Conservation (phyloP, 164 flowering plant genomes). For the Cinnamomum micranthum region DNA sequence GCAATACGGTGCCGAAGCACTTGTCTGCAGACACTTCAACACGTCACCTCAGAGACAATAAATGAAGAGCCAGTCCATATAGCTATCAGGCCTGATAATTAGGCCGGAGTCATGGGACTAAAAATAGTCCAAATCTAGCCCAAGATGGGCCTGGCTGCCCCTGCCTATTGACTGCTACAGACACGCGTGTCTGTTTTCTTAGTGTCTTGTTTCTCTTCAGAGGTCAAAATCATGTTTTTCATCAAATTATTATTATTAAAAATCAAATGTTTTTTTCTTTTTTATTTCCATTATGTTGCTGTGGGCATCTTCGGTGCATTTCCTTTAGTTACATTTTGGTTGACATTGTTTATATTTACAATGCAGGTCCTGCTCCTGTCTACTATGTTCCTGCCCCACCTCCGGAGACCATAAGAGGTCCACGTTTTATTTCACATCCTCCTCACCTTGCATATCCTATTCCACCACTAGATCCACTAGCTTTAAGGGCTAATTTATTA, state of each 20-base stretch:
- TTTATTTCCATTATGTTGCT: neutral
- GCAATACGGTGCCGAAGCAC: too few species aligned
- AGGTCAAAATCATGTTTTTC: neutral
- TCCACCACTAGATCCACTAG: conserved; percentile 30
- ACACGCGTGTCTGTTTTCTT: neutral
- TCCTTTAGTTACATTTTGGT: neutral
- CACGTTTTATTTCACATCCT: conserved; percentile 48
- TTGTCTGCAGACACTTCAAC: too few species aligned
- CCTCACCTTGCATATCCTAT: conserved; percentile 32
- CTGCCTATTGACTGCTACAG: too few species aligned
- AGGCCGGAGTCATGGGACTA: too few species aligned
- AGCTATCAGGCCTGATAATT: too few species aligned
- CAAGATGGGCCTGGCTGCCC: too few species aligned
- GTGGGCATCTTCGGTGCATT: neutral
- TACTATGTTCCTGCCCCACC: conserved; percentile 59
- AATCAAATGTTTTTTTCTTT: too few species aligned
- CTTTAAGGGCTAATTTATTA: conserved; percentile 43
- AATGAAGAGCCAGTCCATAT: too few species aligned
- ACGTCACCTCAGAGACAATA: too few species aligned
- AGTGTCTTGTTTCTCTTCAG: neutral
- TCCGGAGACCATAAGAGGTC: conserved; percentile 55
- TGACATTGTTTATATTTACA: neutral
- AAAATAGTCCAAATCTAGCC: too few species aligned
- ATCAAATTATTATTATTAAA: neutral
- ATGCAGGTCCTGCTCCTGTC: conserved; percentile 52